phyloP scores from a whole-genome alignment of 2,329 filamentous ascomycete genomes.

The Arthrobotrys pseudoclavata region DNA sequence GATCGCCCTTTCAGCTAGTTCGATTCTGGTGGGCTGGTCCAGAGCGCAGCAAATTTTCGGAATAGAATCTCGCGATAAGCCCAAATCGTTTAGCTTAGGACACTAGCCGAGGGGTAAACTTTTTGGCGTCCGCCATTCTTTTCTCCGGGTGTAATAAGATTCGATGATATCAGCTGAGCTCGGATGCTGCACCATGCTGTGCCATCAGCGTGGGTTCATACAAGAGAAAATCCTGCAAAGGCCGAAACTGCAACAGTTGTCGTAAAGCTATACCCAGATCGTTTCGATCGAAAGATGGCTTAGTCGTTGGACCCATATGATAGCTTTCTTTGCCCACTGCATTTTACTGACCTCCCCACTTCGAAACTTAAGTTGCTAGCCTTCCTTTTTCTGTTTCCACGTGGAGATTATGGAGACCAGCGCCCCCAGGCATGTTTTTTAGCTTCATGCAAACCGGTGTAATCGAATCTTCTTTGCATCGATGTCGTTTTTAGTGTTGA shows the following conservation, averaged over 20 bases:
- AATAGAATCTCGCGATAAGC: slow-evolving; percentile 53
- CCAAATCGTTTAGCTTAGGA: slow-evolving; percentile 46
- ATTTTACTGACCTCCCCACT: slow-evolving; percentile 44
- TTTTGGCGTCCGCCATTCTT: slow-evolving; percentile 44
- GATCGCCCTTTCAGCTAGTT: slow-evolving; percentile 46
- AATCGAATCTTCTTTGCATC: slow-evolving; percentile 53
- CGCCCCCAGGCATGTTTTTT: slow-evolving; percentile 42
- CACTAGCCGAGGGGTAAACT: slow-evolving; percentile 45
- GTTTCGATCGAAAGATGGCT: slow-evolving; percentile 55
- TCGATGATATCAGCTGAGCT: slow-evolving; percentile 58
- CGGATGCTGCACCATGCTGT: slow-evolving; percentile 47
- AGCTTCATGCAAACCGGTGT: slow-evolving; percentile 39
- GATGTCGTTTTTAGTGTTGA: slow-evolving; percentile 29
- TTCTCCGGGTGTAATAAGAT: slow-evolving; percentile 35
- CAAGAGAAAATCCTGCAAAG: background rate
- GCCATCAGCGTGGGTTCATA: slow-evolving; percentile 31
- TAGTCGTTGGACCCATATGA: slow-evolving; percentile 40
- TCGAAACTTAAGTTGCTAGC: slow-evolving; percentile 25
- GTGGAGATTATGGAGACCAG: slow-evolving; percentile 57
- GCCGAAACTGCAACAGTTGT: slow-evolving; percentile 54
- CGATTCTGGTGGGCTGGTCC: slow-evolving; percentile 31
- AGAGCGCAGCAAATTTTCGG: slow-evolving; percentile 57
- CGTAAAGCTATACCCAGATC: slow-evolving; percentile 31
- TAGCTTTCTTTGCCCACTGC: slow-evolving; percentile 19
- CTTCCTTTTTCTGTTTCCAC: slow-evolving; percentile 48